Evolutionary conservation across 23 red algal genomes (phyloP).

Genomic region (Pyropia yezoensis): DNA sequence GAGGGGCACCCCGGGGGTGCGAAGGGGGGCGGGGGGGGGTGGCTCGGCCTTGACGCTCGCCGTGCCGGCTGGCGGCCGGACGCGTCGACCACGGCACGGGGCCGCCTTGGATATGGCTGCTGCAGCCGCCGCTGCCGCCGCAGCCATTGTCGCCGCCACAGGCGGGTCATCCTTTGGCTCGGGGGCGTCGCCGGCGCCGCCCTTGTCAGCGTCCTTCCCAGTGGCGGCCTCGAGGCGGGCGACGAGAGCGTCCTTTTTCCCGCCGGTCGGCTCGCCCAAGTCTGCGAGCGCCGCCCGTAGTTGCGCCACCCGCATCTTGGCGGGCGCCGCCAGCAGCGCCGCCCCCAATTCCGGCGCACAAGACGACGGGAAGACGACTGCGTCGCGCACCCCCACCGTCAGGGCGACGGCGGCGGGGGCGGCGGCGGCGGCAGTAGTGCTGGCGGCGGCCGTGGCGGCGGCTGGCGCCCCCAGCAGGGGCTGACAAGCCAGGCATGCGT

Average conservation of each 20-base stretch:
- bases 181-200: too few species aligned
- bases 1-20: neutral
- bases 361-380: neutral
- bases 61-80: neutral
- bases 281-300: neutral
- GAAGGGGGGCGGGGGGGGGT: neutral
- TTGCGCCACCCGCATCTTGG: neutral
- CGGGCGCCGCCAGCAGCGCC: neutral
- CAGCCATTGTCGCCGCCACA: neutral
- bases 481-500: slow-evolving; percentile 14
- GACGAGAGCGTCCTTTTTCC: slow-evolving; percentile 5
- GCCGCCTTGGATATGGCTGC: too few species aligned
- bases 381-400: neutral
- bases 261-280: neutral
- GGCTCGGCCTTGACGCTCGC: neutral
- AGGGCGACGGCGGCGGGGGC: too few species aligned
- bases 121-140: neutral
- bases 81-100: neutral
- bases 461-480: neutral
- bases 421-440: too few species aligned
- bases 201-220: neutral
- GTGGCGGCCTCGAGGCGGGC: slow-evolving; percentile 2
- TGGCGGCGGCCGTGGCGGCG: too few species aligned
- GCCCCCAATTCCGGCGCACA: slow-evolving; percentile 7
- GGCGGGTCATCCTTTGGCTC: neutral